Conservation (phyloP, 371 early-diverging fungal species). For the Blyttiomyces sp. region DNA sequence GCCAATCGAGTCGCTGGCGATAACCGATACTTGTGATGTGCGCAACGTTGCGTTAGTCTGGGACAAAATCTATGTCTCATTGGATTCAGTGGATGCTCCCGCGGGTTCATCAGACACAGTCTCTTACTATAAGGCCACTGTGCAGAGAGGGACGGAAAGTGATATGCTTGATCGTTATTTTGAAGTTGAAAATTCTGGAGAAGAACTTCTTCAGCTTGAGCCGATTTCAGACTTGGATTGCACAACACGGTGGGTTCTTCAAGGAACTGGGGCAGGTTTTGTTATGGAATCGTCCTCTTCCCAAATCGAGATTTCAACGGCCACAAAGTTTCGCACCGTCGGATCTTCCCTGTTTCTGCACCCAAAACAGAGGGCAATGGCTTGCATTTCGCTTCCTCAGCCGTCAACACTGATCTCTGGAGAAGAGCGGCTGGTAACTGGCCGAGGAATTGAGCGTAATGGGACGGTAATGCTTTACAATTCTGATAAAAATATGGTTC, state of each 20-base stretch:
- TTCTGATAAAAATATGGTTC: conserved; percentile 43
- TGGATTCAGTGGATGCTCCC: neutral
- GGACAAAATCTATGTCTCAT: neutral
- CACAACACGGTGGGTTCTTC: conserved; percentile 25
- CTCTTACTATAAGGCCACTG: no score
- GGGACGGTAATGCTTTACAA: conserved; percentile 66
- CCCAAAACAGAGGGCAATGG: conserved; percentile 57
- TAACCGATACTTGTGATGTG: conserved; percentile 1
- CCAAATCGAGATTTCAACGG: no score
- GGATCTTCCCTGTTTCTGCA: no score
- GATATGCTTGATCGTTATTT: no score
- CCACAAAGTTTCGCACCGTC: no score
- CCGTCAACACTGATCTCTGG: conserved; percentile 50
- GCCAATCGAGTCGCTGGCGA: neutral
- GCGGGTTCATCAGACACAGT: no score
- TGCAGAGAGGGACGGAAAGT: no score
- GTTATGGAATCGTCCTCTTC: no score
- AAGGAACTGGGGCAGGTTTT: conserved; percentile 26
- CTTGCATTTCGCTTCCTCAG: conserved; percentile 57
- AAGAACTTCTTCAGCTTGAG: conserved; percentile 30
- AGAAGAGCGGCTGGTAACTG: conserved; percentile 36
- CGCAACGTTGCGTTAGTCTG: neutral
- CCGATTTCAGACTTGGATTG: conserved; percentile 17
- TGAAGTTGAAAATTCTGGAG: conserved; percentile 32
- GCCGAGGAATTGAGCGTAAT: conserved; percentile 51